Evolutionary conservation across 345 rosid genomes (phyloP).

Genomic region (Syzygium oleosum): DNA sequence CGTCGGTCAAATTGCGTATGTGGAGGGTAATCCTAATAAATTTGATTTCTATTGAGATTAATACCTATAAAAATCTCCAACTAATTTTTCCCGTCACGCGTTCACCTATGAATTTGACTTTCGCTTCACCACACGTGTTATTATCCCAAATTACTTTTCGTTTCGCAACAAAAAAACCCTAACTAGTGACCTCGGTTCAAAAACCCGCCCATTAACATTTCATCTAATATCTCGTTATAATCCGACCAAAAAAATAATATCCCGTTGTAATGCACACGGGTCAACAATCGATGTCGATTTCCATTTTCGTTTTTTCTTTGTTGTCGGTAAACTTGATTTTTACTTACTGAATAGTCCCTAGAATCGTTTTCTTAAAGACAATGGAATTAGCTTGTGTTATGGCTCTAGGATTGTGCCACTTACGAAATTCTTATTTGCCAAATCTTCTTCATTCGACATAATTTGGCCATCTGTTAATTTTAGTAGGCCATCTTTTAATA

Average conservation of each 20-base stretch:
- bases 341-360: rapidly evolving
- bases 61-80: neutral
- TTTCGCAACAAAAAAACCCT: neutral
- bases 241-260: too few species aligned
- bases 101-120: neutral
- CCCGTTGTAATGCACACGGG: rapidly evolving
- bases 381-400: too few species aligned
- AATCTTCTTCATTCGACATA: neutral
- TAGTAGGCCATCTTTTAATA: neutral
- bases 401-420: neutral
- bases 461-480: too few species aligned
- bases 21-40: too few species aligned
- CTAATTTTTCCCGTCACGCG: neutral
- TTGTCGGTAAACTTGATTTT: too few species aligned
- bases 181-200: too few species aligned
- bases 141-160: rapidly evolving
- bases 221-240: too few species aligned
- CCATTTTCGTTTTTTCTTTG: rapidly evolving
- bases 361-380: too few species aligned
- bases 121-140: neutral
- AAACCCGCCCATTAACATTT: too few species aligned
- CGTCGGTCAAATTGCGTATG: neutral
- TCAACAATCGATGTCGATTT: neutral
- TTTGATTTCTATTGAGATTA: too few species aligned
- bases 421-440: neutral